Conservation (phyloP, 257 asterid species). For the Przewalskia tangutica region DNA sequence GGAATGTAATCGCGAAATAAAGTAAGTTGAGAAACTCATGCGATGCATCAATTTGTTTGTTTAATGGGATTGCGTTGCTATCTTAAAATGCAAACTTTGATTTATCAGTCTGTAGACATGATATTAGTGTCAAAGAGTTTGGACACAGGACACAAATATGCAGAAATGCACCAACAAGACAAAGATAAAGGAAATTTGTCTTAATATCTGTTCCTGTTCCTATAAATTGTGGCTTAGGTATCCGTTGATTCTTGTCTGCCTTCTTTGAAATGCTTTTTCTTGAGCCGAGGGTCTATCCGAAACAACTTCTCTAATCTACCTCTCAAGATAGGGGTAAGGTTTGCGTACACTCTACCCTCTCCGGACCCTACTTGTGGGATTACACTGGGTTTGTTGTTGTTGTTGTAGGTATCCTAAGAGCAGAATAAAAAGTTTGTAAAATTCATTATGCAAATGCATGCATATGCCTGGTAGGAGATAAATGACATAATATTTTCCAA, state of each 20-base stretch:
- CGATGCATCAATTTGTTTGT: background rate
- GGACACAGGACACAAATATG: background rate
- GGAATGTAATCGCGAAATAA: background rate
- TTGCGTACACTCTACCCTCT: too few relatives aligned
- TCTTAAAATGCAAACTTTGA: background rate
- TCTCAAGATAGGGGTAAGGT: too few relatives aligned
- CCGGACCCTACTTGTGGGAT: too few relatives aligned
- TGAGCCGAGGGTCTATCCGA: too few relatives aligned
- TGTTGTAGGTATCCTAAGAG: background rate
- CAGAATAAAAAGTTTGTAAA: background rate
- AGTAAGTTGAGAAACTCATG: background rate
- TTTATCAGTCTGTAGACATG: background rate
- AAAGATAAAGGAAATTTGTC: background rate
- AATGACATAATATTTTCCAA: background rate
- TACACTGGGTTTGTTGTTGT: too few relatives aligned
- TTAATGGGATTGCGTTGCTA: background rate
- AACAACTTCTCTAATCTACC: too few relatives aligned
- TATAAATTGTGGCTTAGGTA: background rate
- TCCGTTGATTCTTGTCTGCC: too few relatives aligned
- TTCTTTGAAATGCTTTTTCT: too few relatives aligned
- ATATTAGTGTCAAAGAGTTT: background rate
- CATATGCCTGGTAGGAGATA: background rate
- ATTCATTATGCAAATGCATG: background rate
- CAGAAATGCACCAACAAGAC: background rate
- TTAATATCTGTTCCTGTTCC: background rate